Conservation (phyloP, 176 grass and related monocot species). For the Triticum aestivum region DNA sequence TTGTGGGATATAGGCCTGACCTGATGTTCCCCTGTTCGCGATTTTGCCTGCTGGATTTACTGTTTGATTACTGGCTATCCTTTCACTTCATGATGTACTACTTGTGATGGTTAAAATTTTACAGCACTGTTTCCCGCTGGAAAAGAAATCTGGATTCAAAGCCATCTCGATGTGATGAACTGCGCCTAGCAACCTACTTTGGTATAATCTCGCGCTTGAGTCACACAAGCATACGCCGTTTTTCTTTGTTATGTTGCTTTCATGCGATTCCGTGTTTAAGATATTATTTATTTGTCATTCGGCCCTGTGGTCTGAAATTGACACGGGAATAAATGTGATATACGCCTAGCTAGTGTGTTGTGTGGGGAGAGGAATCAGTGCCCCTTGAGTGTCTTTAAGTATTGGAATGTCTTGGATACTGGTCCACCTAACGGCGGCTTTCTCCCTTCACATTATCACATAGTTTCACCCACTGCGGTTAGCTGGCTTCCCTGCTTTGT, state of each 20-base stretch:
- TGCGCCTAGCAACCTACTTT: not conserved
- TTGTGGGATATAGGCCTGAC: not conserved
- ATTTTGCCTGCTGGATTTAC: constrained; percentile 9
- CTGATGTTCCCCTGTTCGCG: not conserved
- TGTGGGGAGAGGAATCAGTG: constrained; percentile 26
- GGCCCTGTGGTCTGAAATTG: not conserved
- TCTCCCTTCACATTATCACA: constrained; percentile 31
- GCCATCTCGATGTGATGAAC: not conserved
- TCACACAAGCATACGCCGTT: not conserved
- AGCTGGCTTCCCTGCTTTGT: constrained; percentile 20
- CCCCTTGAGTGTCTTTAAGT: constrained; percentile 50
- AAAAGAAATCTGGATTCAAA: not conserved
- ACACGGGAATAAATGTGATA: constrained; percentile 23
- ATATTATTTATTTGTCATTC: not conserved
- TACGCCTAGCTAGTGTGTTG: constrained; percentile 23
- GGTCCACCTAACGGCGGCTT: constrained; percentile 34
- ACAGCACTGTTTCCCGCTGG: not conserved
- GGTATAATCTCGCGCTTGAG: not conserved
- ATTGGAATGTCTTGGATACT: constrained; percentile 44
- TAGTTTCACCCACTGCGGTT: constrained; percentile 30
- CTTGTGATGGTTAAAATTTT: not conserved
- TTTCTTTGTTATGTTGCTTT: constrained; percentile 22
- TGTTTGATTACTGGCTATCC: not conserved
- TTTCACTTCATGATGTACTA: not conserved
- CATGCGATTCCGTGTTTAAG: not conserved